Conservation (phyloP, 805 yeast species). For the Metschnikowia lochheadii region DNA sequence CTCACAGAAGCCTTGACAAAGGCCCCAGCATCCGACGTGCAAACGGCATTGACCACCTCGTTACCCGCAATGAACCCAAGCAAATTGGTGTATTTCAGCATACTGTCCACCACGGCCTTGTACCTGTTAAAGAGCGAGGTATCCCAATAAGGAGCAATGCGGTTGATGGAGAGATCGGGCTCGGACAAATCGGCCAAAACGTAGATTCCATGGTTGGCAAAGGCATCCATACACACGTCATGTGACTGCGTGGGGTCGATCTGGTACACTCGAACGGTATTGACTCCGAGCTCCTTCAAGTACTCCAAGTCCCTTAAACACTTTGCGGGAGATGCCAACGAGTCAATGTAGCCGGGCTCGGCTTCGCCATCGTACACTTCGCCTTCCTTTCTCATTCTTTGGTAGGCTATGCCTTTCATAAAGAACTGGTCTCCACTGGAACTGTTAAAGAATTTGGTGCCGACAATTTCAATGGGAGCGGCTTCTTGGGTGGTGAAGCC, state of each 20-base stretch:
- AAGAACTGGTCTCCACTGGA: slow-evolving; percentile 78
- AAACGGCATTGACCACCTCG: slow-evolving; percentile 32
- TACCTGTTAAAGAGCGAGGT: slow-evolving; percentile 26
- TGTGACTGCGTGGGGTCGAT: slow-evolving; percentile 57
- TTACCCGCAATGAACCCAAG: slow-evolving; percentile 41
- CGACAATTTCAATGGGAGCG: slow-evolving; percentile 52
- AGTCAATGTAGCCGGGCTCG: slow-evolving; percentile 53
- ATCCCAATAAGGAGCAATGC: slow-evolving; percentile 35
- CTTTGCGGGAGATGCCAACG: slow-evolving; percentile 61
- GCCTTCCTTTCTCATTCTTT: slow-evolving; percentile 54
- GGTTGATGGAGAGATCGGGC: slow-evolving; percentile 31
- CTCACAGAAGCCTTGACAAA: slow-evolving; percentile 36
- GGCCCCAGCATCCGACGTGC: slow-evolving; percentile 28
- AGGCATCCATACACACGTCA: slow-evolving; percentile 28
- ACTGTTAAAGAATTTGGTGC: slow-evolving; percentile 73
- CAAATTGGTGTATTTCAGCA: slow-evolving; percentile 30
- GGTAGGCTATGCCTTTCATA: slow-evolving; percentile 86
- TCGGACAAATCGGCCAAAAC: slow-evolving; percentile 35
- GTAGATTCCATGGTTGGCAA: slow-evolving; percentile 32
- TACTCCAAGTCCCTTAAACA: slow-evolving; percentile 85
- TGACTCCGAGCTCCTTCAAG: slow-evolving; percentile 61
- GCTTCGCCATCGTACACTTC: slow-evolving; percentile 19
- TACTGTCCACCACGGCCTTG: slow-evolving; percentile 30
- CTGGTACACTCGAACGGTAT: slow-evolving; percentile 82
- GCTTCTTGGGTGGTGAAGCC: slow-evolving; percentile 11